A percentile compares a stretch with the other conserved stretches of the same genome.
These are phyloP conservation scores for Hypericum perforatum DNA, from an alignment of 345 rosid species.

Conservation along the genomic window DNA sequence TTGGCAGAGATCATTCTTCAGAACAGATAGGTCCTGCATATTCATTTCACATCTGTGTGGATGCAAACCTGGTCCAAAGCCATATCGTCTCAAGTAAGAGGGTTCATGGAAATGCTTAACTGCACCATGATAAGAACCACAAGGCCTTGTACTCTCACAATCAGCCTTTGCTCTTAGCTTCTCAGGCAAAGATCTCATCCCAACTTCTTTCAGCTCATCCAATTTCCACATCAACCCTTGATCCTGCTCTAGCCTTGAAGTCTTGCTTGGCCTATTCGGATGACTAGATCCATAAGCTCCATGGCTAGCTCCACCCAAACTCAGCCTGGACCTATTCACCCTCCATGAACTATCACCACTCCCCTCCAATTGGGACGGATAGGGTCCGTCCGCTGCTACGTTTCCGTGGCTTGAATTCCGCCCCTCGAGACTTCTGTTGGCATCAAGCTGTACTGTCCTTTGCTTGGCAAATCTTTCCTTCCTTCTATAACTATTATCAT, in stretches of 20 bases:
- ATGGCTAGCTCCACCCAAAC: too few relatives aligned
- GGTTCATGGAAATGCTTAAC: constrained; percentile 1
- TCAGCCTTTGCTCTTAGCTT: constrained; percentile 6
- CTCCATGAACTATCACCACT: too few relatives aligned
- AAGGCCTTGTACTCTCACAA: neutral
- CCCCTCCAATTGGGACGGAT: too few relatives aligned
- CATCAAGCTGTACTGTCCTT: too few relatives aligned
- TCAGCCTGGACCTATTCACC: too few relatives aligned
- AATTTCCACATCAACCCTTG: constrained; percentile 15
- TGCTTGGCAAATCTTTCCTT: too few relatives aligned
- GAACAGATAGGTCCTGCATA: constrained; percentile 2
- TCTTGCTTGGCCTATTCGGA: constrained; percentile 5
- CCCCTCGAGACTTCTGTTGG: too few relatives aligned
- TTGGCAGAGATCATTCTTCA: constrained; percentile 1
- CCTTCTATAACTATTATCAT: too few relatives aligned
- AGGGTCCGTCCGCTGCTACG: too few relatives aligned
- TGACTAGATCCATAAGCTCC: neutral
- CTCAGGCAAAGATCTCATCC: constrained; percentile 3
- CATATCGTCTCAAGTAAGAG: constrained; percentile 1
- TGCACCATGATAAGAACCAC: constrained; percentile 1
- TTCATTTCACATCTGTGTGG: constrained; percentile 2
- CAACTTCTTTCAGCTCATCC: constrained; percentile 13
- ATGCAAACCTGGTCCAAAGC: constrained; percentile 3
- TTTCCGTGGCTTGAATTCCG: too few relatives aligned
- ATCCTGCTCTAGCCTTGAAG: constrained; percentile 9